Percentiles rank a stretch among this genome's conserved stretches.
phyloP scores from a whole-genome alignment of 257 asterid genomes.

The Gardenia jasminoides region DNA sequence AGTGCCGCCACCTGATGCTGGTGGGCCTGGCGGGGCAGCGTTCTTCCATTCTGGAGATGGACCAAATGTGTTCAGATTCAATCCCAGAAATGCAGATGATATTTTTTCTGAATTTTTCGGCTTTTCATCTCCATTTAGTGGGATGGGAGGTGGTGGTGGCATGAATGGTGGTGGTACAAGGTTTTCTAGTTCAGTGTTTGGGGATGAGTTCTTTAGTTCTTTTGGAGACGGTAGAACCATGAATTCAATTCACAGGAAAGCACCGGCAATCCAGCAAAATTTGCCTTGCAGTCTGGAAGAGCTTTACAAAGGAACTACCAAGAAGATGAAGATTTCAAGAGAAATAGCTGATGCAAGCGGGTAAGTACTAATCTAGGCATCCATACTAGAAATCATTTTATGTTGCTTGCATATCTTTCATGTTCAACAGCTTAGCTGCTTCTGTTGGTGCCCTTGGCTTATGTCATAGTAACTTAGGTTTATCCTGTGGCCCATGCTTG shows the following conservation, averaged over 20 bases:
- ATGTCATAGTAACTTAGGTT: no score
- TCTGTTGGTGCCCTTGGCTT: no score
- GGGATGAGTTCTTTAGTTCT: slow-evolving; percentile 69
- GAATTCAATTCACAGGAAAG: slow-evolving; percentile 65
- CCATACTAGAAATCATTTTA: no score
- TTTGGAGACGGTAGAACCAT: slow-evolving; percentile 59
- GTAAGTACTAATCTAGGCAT: slow-evolving; percentile 37
- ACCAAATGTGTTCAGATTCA: slow-evolving; percentile 66
- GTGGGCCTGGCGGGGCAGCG: slow-evolving; percentile 63
- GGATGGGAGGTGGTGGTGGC: slow-evolving; percentile 61
- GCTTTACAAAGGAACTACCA: slow-evolving; percentile 80
- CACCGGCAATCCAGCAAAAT: slow-evolving; percentile 62
- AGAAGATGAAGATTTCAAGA: slow-evolving; percentile 88
- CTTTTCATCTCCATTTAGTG: slow-evolving; percentile 64
- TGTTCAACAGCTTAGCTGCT: no score
- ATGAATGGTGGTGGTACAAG: slow-evolving; percentile 55
- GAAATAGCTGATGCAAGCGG: slow-evolving; percentile 86
- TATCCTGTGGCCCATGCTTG: no score
- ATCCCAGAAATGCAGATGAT: slow-evolving; percentile 76
- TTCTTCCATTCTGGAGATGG: slow-evolving; percentile 76
- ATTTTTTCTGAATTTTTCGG: slow-evolving; percentile 83
- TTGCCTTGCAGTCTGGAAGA: slow-evolving; percentile 80
- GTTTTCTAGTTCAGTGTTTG: slow-evolving; percentile 68
- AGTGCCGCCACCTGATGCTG: slow-evolving; percentile 63
- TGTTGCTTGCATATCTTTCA: no score